These are phyloP conservation scores for Penicillium sp. DNA, from an alignment of 2,329 filamentous ascomycete species.

Conservation along the genomic window DNA sequence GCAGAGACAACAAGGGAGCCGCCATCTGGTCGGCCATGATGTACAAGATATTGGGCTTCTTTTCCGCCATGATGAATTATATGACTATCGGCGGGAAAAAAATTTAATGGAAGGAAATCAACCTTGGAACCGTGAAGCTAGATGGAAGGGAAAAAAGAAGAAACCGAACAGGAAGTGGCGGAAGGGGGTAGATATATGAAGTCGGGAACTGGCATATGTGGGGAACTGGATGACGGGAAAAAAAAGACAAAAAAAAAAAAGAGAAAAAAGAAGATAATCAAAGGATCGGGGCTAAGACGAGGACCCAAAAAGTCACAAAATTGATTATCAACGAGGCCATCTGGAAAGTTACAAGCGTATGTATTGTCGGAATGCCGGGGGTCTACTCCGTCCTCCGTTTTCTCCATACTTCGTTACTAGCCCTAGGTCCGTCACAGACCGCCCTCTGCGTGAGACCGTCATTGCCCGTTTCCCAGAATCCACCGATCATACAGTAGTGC, in stretches of 20 bases:
- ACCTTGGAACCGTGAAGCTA: conserved; percentile 1
- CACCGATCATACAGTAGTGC: conserved; percentile 11
- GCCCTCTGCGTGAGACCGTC: neutral
- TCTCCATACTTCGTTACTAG: neutral
- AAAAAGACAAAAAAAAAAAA: conserved; percentile 1
- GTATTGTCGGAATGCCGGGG: neutral
- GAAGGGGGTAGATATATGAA: conserved; percentile 18
- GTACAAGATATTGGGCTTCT: conserved; percentile 76
- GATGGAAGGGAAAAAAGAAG: conserved; percentile 6
- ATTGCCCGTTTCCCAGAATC: neutral
- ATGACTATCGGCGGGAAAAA: neutral
- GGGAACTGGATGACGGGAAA: conserved; percentile 6
- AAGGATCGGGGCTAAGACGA: conserved; percentile 2
- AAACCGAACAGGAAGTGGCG: conserved; percentile 4
- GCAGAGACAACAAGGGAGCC: conserved; percentile 85
- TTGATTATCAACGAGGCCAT: neutral
- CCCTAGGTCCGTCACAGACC: neutral
- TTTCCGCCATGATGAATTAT: conserved; percentile 35
- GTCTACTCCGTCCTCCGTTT: neutral
- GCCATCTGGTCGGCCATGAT: conserved; percentile 97
- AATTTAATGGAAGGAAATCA: neutral
- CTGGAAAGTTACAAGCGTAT: neutral
- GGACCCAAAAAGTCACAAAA: neutral
- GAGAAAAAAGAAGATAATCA: conserved; percentile 6
- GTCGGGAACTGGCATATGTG: conserved; percentile 13